Evolutionary conservation across 192 early-diverging fungal genomes (phyloP).

Genomic region (Podila minutissima): DNA sequence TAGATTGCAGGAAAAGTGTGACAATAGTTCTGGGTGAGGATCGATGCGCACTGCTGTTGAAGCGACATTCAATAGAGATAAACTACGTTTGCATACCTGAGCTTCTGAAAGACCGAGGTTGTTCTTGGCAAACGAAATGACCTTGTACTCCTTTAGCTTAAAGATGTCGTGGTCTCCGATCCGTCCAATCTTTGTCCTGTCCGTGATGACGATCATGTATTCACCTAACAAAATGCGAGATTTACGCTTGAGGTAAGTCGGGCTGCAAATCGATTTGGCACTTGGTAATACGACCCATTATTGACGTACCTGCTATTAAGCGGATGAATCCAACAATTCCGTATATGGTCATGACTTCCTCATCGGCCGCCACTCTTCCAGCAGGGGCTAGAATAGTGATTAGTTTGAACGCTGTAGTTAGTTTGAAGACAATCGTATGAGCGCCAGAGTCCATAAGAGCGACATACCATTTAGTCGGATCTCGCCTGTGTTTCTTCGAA

Average conservation of each 20-base stretch:
- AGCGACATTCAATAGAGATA: background rate
- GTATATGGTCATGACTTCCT: constrained; percentile 64
- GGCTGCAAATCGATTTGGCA: background rate
- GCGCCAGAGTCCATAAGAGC: no score
- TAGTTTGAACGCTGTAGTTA: background rate
- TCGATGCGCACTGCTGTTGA: background rate
- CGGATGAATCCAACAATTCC: constrained; percentile 79
- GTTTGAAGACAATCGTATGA: no score
- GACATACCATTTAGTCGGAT: constrained; percentile 56
- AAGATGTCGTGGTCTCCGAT: constrained; percentile 74
- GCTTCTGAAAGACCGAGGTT: constrained; percentile 41
- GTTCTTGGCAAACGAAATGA: constrained; percentile 60
- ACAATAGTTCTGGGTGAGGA: background rate
- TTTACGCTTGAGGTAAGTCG: background rate
- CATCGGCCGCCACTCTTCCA: constrained; percentile 53
- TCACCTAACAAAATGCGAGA: constrained; percentile 62
- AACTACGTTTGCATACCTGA: constrained; percentile 50
- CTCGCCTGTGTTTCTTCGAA: constrained; percentile 61
- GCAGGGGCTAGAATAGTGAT: constrained; percentile 6
- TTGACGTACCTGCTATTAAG: constrained; percentile 67
- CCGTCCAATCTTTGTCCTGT: constrained; percentile 67
- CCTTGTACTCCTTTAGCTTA: constrained; percentile 62
- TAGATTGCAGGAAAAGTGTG: constrained; percentile 17
- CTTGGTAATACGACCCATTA: background rate
- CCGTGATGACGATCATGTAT: constrained; percentile 80